A percentile compares a stretch with the other conserved stretches of the same genome.
Evolutionary conservation across 371 early-diverging fungal genomes (phyloP).

Genomic region (Mucor velutinosus): DNA sequence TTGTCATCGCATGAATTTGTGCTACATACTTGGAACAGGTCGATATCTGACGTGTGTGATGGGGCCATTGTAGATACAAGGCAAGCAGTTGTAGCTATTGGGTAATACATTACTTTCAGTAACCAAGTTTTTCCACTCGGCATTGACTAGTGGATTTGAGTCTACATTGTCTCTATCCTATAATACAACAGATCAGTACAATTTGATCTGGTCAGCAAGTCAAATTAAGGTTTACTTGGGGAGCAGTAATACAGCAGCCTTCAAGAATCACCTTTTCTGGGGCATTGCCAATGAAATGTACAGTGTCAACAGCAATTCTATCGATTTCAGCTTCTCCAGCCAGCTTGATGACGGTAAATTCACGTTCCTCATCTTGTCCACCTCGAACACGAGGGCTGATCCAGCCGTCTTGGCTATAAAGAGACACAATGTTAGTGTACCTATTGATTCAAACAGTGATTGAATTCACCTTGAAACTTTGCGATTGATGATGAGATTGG

Average conservation of each 20-base stretch:
- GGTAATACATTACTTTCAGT: neutral
- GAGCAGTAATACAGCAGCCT: neutral
- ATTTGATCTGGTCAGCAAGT: neutral
- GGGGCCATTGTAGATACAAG: neutral
- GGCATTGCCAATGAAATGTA: slow-evolving; percentile 7
- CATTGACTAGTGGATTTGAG: neutral
- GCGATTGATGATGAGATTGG: slow-evolving; percentile 1
- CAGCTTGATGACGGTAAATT: neutral
- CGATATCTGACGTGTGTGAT: neutral
- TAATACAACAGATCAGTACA: neutral
- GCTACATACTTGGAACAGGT: slow-evolving; percentile 3
- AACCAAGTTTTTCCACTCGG: neutral
- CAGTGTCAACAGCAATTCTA: slow-evolving; percentile 2
- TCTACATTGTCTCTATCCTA: neutral
- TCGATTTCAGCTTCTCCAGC: neutral
- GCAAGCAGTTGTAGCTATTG: neutral
- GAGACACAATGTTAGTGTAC: neutral
- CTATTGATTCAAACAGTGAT: too few species aligned
- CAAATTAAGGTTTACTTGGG: neutral
- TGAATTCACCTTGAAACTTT: neutral
- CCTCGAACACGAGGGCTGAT: neutral
- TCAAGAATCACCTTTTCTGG: neutral
- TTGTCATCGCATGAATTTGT: neutral
- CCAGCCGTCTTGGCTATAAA: slow-evolving; percentile 6
- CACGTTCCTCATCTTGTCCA: neutral